A percentile compares a stretch with the other conserved stretches of the same genome.
Evolutionary conservation across 352 stramenopile genomes (phyloP).

Genomic region (Phytophthora cajani): DNA sequence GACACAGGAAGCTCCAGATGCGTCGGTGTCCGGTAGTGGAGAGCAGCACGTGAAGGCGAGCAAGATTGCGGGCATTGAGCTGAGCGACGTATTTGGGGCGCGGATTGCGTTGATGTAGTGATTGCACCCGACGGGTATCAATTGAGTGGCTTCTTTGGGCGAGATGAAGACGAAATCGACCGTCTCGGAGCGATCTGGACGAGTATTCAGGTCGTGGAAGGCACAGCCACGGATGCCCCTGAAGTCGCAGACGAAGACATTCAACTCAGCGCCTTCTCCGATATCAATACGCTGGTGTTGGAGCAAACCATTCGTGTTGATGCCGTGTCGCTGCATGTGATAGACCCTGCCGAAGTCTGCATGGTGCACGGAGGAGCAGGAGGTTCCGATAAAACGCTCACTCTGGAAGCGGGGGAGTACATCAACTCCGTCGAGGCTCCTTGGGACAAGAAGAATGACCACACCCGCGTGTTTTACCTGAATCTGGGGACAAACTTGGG

Average conservation of each 20-base stretch:
- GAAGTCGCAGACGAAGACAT: conserved; percentile 25
- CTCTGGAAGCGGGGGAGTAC: conserved; percentile 16
- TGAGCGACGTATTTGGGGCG: conserved; percentile 43
- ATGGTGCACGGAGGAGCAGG: conserved; percentile 24
- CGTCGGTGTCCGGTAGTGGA: conserved; percentile 21
- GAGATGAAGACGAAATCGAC: conserved; percentile 25
- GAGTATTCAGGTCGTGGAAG: conserved; percentile 16
- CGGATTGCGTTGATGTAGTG: conserved; percentile 38
- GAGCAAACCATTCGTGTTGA: conserved; percentile 20
- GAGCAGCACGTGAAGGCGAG: conserved; percentile 15
- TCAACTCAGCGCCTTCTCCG: conserved; percentile 21
- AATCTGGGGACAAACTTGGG: conserved; percentile 45
- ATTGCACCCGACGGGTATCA: conserved; percentile 22
- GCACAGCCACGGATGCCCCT: conserved; percentile 8
- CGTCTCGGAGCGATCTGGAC: conserved; percentile 25
- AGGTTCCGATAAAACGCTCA: conserved; percentile 21
- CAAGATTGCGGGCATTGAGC: conserved; percentile 23
- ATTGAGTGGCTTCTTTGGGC: conserved; percentile 25
- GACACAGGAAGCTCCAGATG: conserved; percentile 4
- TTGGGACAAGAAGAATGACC: conserved; percentile 43
- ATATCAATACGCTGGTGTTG: conserved; percentile 20
- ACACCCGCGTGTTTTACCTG: conserved; percentile 56
- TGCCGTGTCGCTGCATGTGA: conserved; percentile 23
- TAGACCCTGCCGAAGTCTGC: conserved; percentile 12
- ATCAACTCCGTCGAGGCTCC: conserved; percentile 30